Evolutionary conservation across 805 yeast species (phyloP).

Genomic region (Tetrapisispora iriomotensis): DNA sequence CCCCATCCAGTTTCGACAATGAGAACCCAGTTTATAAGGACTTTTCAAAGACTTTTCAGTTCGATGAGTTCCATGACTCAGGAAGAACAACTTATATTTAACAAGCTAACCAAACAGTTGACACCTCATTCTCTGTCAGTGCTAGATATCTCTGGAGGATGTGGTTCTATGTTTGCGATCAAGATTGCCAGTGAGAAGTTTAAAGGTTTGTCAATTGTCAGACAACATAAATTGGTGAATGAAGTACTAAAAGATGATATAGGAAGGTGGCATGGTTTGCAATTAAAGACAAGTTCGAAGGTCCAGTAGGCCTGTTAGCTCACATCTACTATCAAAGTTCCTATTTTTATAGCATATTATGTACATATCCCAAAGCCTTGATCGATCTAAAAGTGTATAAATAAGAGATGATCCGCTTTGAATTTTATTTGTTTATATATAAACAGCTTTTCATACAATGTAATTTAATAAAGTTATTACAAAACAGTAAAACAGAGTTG

Average conservation of each 20-base stretch:
- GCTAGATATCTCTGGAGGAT: conserved; percentile 84
- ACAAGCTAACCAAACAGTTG: conserved; percentile 44
- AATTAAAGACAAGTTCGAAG: conserved; percentile 47
- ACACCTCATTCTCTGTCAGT: conserved; percentile 58
- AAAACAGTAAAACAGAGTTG: too few relatives aligned
- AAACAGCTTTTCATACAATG: too few relatives aligned
- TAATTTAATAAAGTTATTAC: too few relatives aligned
- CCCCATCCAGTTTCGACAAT: too few relatives aligned
- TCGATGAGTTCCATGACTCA: not conserved
- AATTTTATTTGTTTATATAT: too few relatives aligned
- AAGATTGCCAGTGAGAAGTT: conserved; percentile 61
- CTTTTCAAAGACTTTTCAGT: not conserved
- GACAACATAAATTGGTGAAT: conserved; percentile 89
- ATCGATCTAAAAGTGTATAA: too few relatives aligned
- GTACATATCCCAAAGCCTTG: too few relatives aligned
- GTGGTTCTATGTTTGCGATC: conserved; percentile 97
- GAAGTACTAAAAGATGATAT: conserved; percentile 74
- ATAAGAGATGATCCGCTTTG: not conserved
- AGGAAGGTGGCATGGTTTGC: conserved; percentile 89
- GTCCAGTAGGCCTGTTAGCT: not conserved
- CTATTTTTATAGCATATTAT: too few relatives aligned
- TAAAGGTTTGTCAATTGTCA: conserved; percentile 72
- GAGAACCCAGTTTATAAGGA: too few relatives aligned
- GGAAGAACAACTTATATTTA: conserved; percentile 52
- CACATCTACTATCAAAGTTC: not conserved